Conservation (phyloP, 1,284 basidiomycete species). For the Boletellus dicymbophilus region DNA sequence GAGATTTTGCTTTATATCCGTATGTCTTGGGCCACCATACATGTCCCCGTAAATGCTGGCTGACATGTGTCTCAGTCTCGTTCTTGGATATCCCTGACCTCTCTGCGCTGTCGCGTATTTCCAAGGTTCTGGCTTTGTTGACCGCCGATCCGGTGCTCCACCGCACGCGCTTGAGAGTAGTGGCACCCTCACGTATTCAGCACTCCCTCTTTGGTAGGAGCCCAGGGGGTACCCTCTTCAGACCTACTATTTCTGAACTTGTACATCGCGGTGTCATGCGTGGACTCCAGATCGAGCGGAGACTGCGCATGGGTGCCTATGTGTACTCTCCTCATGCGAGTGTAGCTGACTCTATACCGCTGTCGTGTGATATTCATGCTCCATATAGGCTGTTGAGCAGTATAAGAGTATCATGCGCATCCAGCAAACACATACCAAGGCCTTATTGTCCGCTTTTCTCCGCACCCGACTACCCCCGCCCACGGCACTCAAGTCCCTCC, state of each 20-base stretch:
- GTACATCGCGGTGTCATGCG: slow-evolving; percentile 68
- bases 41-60: not conserved
- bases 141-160: slow-evolving; percentile 64
- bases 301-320: slow-evolving; percentile 64
- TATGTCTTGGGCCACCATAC: slow-evolving; percentile 31
- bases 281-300: slow-evolving; percentile 62
- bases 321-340: slow-evolving; percentile 62
- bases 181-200: slow-evolving; percentile 64
- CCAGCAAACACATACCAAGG: slow-evolving; percentile 38
- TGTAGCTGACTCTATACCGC: slow-evolving; percentile 1
- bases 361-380: slow-evolving; percentile 1
- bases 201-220: slow-evolving; percentile 63
- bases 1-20: slow-evolving; percentile 62
- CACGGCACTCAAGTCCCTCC: slow-evolving; percentile 32
- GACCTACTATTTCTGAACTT: slow-evolving; percentile 65
- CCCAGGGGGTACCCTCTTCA: slow-evolving; percentile 51
- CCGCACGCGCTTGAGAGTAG: slow-evolving; percentile 54
- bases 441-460: slow-evolving; percentile 39
- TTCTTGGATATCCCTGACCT: slow-evolving; percentile 75
- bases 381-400: slow-evolving; percentile 39
- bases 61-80: slow-evolving; percentile 46
- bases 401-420: slow-evolving; percentile 42
- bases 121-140: slow-evolving; percentile 46
- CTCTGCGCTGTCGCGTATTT: slow-evolving; percentile 47
- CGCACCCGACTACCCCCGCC: slow-evolving; percentile 32